These are phyloP conservation scores for Podospora pseudopauciseta DNA, from an alignment of 495 filamentous ascomycete species.

Conservation along the genomic window DNA sequence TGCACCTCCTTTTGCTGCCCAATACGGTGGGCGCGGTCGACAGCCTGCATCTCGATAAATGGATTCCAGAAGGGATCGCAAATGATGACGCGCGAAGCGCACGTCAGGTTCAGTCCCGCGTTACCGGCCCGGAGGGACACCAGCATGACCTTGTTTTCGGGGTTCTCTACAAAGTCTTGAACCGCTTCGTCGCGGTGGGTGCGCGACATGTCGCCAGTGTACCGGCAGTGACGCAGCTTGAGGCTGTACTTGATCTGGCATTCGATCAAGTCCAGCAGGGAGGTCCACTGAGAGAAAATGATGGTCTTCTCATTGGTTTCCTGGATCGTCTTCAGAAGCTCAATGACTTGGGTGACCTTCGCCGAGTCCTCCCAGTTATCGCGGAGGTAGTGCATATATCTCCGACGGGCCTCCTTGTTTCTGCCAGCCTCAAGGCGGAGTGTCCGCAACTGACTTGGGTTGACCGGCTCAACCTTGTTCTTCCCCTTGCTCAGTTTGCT, in stretches of 20 bases:
- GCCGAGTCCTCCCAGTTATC: slow-evolving; percentile 70
- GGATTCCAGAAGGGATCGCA: slow-evolving; percentile 98
- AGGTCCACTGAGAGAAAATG: slow-evolving; percentile 90
- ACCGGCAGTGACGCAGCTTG: slow-evolving; percentile 60
- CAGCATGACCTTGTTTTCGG: slow-evolving; percentile 69
- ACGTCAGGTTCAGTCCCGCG: slow-evolving; percentile 81
- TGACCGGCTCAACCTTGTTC: slow-evolving; percentile 22
- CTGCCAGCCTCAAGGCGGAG: slow-evolving; percentile 54
- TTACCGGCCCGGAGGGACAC: slow-evolving; percentile 91
- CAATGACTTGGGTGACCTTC: slow-evolving; percentile 72
- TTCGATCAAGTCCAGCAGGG: slow-evolving; percentile 87
- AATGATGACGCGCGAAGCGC: slow-evolving; percentile 85
- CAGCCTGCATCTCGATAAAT: slow-evolving; percentile 89
- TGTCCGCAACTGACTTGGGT: slow-evolving; percentile 27
- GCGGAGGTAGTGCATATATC: slow-evolving; percentile 63
- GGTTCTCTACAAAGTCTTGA: slow-evolving; percentile 64
- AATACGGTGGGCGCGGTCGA: slow-evolving; percentile 90
- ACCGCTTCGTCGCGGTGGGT: slow-evolving; percentile 68
- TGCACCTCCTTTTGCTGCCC: slow-evolving; percentile 72
- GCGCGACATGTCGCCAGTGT: slow-evolving; percentile 80
- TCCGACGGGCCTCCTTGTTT: slow-evolving; percentile 57
- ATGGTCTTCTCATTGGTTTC: slow-evolving; percentile 71
- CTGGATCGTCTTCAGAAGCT: slow-evolving; percentile 53
- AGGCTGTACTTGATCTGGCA: slow-evolving; percentile 69
- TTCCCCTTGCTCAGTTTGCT: slow-evolving; percentile 24